These are phyloP conservation scores for Colletotrichum gloeosporioides DNA, from an alignment of 2,329 filamentous ascomycete genomes.

Conservation along the genomic window DNA sequence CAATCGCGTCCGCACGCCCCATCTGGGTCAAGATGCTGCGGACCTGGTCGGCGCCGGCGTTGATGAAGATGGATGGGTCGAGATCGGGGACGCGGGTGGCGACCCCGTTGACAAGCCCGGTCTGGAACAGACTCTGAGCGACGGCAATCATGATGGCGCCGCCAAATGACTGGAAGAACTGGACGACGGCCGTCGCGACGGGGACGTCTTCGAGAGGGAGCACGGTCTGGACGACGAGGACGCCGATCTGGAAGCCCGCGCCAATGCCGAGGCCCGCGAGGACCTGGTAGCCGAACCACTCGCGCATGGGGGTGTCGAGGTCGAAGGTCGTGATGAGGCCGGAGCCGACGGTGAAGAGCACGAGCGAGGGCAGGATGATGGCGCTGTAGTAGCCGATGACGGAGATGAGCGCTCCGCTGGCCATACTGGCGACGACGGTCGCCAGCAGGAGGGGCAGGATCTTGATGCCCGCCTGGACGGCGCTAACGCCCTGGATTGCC, in stretches of 20 bases:
- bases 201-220: conserved; percentile 54
- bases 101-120: conserved; percentile 62
- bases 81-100: conserved; percentile 46
- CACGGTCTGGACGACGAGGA: conserved; percentile 58
- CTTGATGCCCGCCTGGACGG: conserved; percentile 60
- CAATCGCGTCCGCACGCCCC: conserved; percentile 44
- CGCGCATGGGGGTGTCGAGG: conserved; percentile 47
- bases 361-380: conserved; percentile 46
- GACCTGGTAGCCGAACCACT: conserved; percentile 66
- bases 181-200: conserved; percentile 55
- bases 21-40: conserved; percentile 46
- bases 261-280: conserved; percentile 60
- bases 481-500: conserved; percentile 56
- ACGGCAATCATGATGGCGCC: conserved; percentile 71
- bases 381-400: conserved; percentile 47
- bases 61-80: conserved; percentile 53
- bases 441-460: conserved; percentile 58
- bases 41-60: conserved; percentile 58
- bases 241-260: conserved; percentile 51
- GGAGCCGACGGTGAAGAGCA: conserved; percentile 49
- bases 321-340: conserved; percentile 61
- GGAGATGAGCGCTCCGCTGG: conserved; percentile 47
- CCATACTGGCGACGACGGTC: conserved; percentile 53
- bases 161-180: conserved; percentile 70
- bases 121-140: conserved; percentile 71